Conservation (phyloP, 2,329 filamentous ascomycete genomes). For the Phoma sp. region DNA sequence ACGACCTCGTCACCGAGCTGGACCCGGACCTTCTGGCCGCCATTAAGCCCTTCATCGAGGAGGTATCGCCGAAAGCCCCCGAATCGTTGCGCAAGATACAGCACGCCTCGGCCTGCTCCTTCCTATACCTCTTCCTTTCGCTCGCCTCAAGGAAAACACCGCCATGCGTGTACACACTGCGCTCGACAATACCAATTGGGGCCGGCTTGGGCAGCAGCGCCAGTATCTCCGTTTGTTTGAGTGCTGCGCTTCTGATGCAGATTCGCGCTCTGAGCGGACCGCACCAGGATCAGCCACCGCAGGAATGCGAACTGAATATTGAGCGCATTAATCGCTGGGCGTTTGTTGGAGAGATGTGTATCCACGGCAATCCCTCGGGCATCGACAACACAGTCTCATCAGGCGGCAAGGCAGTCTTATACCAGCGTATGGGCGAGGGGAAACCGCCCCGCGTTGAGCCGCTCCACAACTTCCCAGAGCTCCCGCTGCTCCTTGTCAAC, state of each 20-base stretch:
- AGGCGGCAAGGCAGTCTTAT: conserved; percentile 92
- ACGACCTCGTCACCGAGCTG: conserved; percentile 78
- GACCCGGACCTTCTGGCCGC: conserved; percentile 82
- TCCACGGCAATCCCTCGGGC: conserved; percentile 94
- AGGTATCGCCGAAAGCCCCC: conserved; percentile 70
- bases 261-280: conserved; percentile 87
- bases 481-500: conserved; percentile 88
- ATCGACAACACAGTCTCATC: conserved; percentile 97
- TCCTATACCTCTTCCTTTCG: conserved; percentile 91
- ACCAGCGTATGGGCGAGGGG: conserved; percentile 77
- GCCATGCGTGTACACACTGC: conserved; percentile 85
- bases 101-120: conserved; percentile 78
- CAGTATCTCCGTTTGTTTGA: conserved; percentile 89
- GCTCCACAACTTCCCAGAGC: conserved; percentile 86
- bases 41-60: conserved; percentile 76
- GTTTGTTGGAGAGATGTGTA: conserved; percentile 95
- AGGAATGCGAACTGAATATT: conserved; percentile 87
- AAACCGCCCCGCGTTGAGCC: conserved; percentile 78
- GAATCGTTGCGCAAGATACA: conserved; percentile 83
- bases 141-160: conserved; percentile 80
- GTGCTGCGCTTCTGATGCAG: conserved; percentile 83
- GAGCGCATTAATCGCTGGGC: conserved; percentile 98
- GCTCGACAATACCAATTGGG: conserved; percentile 91
- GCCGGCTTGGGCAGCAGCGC: conserved; percentile 92
- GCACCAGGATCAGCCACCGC: conserved; percentile 85